Evolutionary conservation across 352 stramenopile genomes (phyloP), one percentile per base, ranked within the genome.

Genomic region (Phytopythium chamaehyphon): DNA sequence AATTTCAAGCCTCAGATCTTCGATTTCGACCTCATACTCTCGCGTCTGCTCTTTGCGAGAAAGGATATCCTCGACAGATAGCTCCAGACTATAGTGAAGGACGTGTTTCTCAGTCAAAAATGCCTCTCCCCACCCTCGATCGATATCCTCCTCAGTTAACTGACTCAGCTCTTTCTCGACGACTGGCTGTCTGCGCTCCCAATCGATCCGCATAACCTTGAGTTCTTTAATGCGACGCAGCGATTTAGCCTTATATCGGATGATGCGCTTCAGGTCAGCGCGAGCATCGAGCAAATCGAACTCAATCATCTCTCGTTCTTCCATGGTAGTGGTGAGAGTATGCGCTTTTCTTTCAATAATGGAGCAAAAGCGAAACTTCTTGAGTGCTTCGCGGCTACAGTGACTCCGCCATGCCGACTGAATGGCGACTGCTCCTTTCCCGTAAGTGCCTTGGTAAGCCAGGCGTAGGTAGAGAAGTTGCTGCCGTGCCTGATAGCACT

Each of bases 31-130:
- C 14, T 91, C 80, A 48, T 89, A 93, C 49, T 87, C 72, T 6
- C 73, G 59, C 14, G 88, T 73, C 45, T 90, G 72, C n/a, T 84
- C 59, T 38, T 71, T 72, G 12, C 57, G 71, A 18, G 64, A 66
- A 0, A 86, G 60, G 47, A 93, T 86, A 28, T 93, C 78, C 40
- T 93, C 80, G 33, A 88, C 68, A 35, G 78, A 88, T n/a, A 91
- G 66, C 55, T 88, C 73, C 8, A 89, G 51, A 38, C 69, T 83
- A 54, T 76, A 90, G 24, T 69, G 72, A 18, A 92, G 46, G 2
- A 90, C 56, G 35, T 89, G 74, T 37, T 87, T 86, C 42, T 93
- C 82, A 3, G 76, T 90, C 51, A 86, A 53, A 45, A 90, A 93
- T 18, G 82, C 82, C 54, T 90, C 77, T 2, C 72, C 75, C 79